Conservation (phyloP, 805 yeast species). For the Teunomyces lycoperdinae region DNA sequence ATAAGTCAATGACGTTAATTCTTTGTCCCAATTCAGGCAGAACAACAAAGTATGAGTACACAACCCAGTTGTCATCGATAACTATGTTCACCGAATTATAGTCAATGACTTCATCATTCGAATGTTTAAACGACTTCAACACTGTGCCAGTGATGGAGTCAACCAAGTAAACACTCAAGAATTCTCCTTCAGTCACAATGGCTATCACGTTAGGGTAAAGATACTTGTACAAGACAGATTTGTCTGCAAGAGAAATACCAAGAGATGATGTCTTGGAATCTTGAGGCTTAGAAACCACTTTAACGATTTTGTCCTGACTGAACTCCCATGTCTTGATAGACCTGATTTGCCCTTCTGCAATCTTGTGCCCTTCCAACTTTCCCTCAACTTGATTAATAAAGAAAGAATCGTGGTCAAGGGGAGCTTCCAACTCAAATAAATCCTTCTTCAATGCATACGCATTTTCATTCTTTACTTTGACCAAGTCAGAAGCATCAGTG, state of each 20-base stretch:
- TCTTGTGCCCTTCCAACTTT: constrained; percentile 20
- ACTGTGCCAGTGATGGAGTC: constrained; percentile 71
- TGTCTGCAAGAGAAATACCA: constrained; percentile 67
- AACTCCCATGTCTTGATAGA: constrained; percentile 32
- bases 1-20: constrained; percentile 73
- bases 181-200: constrained; percentile 34
- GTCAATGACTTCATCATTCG: constrained; percentile 36
- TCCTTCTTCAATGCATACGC: neutral
- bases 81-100: constrained; percentile 46
- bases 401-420: constrained; percentile 9
- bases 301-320: constrained; percentile 16
- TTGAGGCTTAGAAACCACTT: constrained; percentile 18
- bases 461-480: neutral
- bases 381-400: constrained; percentile 12
- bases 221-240: constrained; percentile 79
- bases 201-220: constrained; percentile 66
- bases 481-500: neutral
- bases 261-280: constrained; percentile 42
- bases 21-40: constrained; percentile 50
- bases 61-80: constrained; percentile 81
- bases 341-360: constrained; percentile 7
- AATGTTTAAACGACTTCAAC: constrained; percentile 43
- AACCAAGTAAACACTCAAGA: constrained; percentile 50
- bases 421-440: neutral
- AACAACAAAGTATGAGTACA: constrained; percentile 59